phyloP scores from a whole-genome alignment of 108 stramenopile species.

The Discostella stelligeroides region DNA sequence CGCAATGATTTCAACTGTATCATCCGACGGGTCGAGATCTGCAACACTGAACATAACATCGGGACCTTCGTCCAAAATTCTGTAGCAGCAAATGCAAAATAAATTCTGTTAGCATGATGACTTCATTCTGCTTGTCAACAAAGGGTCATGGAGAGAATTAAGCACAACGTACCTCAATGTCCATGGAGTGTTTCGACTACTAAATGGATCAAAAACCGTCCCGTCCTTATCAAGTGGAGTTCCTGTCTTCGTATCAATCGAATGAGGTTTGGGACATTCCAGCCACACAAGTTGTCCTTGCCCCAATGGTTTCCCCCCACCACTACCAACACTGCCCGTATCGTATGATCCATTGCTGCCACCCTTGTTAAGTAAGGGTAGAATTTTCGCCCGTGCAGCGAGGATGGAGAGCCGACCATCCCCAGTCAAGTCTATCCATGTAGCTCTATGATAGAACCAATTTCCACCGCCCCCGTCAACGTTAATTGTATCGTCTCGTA shows the following conservation, averaged over 20 bases:
- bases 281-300: constrained; percentile 85
- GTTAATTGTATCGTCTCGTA: constrained; percentile 38
- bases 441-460: constrained; percentile 94
- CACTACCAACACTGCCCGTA: not conserved
- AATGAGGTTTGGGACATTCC: constrained; percentile 78
- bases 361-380: constrained; percentile 33
- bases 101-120: not conserved
- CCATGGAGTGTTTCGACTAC: constrained; percentile 78
- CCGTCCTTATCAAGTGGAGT: constrained; percentile 82
- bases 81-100: constrained; percentile 7
- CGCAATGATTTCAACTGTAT: constrained; percentile 89
- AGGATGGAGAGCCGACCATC: constrained; percentile 89
- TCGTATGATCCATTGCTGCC: constrained; percentile 22
- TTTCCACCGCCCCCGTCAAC: constrained; percentile 49
- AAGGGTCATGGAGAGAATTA: not conserved
- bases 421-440: constrained; percentile 91
- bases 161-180: constrained; percentile 53
- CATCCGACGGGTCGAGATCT: constrained; percentile 85
- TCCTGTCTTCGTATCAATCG: constrained; percentile 62
- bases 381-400: constrained; percentile 84
- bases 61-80: constrained; percentile 87
- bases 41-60: constrained; percentile 97
- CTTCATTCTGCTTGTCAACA: not conserved
- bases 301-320: constrained; percentile 20
- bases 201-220: constrained; percentile 80